Evolutionary conservation across 73 alveolate genomes (phyloP), one percentile per base, ranked within the genome.

Genomic region (Paramecium bursaria): DNA sequence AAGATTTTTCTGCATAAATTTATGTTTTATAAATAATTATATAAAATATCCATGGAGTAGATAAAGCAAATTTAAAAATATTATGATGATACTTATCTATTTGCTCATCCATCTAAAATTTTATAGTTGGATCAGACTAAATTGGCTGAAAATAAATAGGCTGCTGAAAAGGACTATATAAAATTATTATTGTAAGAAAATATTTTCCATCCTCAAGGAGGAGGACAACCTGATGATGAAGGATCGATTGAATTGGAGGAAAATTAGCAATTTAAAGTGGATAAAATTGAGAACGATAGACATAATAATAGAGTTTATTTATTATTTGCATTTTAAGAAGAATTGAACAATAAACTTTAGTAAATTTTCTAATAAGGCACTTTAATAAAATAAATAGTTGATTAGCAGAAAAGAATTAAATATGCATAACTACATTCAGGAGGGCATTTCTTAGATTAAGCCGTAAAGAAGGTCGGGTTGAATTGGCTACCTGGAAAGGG

Each of bases 181-280:
- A 31, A 75, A 51, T 67, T 95, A 22, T 54, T 90, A 17, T 79
- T 95, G 46, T 92, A 87, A 39, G 79, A 89, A 51, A 89, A 97
- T 22, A 87, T 95, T 31, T 93, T 95, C 86, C 99, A 95, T 77
- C 99, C 99, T 35, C 91, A 95, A 87, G 99, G 99, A 25, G 99
- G 99, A 10, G 99, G 99, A 19, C 86, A 95, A 77, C 99, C 99
- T 30, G 60, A 90, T 21, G 99, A 95, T 86, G 93, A 73, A 25
- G 99, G 99, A 11, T 46, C n/a, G 15, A 88, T 95, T 9, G 22
- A 60, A 25, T 13, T 87, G 5, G 89, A 52, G 22, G 96, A 86
- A 87, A 80, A 15, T 52, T 79, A 46, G 33, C 25, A 6, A 90
- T 86, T 87, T 29, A 53, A 29, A 5, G 46, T 67, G 6, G 21